Evolutionary conservation across 805 yeast species (phyloP), one percentile per base, ranked within the genome.

Genomic region (Komagataella pseudopastoris): DNA sequence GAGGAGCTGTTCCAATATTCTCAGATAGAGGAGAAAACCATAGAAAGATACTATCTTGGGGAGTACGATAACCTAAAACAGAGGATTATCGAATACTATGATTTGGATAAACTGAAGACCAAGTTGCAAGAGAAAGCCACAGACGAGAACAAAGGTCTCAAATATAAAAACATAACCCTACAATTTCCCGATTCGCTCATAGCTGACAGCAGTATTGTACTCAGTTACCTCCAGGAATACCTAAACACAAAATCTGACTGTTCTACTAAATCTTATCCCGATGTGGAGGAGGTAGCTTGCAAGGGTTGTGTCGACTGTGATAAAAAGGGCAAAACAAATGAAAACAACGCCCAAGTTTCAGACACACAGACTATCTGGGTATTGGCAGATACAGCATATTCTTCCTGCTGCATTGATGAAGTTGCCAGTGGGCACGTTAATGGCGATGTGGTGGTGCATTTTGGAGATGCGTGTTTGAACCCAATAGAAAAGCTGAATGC

Each of bases 371-470:
- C 75, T 49, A 74, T 85, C 8, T 91, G 91, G 86, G 78, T 91
- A 16, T 68, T 93, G 44, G 99, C 98, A 0, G 99, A 93, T 61
- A 91, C 99, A 0, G 88, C 97, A 0, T 93, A 93, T 60, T 87
- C 96, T 24, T 74, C 96, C 1, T 93, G 99, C 65, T 93, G 99
- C 67, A 84, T 91, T 8, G 99, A 93, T 64, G 97, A 90, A 61
- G 95, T 91, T 23, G 98, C 99, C 0, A 95, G 96, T 0, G 90
- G 86, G 61, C 99, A 93, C 64, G 95, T 91, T 14, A 62, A 70
- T 6, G 89, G 93, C 6, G 96, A 91, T 56, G 67, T 85, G 4
- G 88, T 93, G 24, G 80, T 90, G 1, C 99, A 93, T 66, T 88
- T 90, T 65, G 99, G 99, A 2, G 95, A 88, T 62, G 91, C 98